phyloP scores from a whole-genome alignment of 164 flowering plant species.

The Protea cynaroides region DNA sequence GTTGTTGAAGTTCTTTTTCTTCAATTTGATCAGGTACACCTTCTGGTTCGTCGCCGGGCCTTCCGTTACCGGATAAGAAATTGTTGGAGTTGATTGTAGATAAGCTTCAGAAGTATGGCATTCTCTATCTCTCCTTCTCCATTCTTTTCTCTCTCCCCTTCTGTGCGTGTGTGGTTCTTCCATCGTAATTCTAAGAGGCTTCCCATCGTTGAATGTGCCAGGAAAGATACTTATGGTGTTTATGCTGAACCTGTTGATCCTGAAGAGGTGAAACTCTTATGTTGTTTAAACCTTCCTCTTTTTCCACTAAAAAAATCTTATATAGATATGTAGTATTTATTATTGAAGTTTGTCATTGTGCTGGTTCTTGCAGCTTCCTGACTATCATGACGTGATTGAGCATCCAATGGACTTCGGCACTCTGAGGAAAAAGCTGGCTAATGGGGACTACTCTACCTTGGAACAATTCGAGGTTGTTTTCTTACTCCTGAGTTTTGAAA shows the following conservation, averaged over 20 bases:
- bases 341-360: slow-evolving; percentile 6
- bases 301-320: background rate
- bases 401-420: slow-evolving; percentile 97
- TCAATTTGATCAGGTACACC: slow-evolving; percentile 40
- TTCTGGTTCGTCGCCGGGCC: slow-evolving; percentile 14
- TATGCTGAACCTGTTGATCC: slow-evolving; percentile 96
- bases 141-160: background rate
- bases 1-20: background rate
- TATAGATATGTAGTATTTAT: background rate
- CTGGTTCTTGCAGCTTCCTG: slow-evolving; percentile 69
- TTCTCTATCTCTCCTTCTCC: background rate
- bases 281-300: background rate
- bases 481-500: background rate
- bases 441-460: slow-evolving; percentile 59
- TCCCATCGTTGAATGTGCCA: slow-evolving; percentile 29
- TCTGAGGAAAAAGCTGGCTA: slow-evolving; percentile 75
- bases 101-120: slow-evolving; percentile 81
- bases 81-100: slow-evolving; percentile 76
- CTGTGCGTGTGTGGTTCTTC: background rate
- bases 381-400: slow-evolving; percentile 80
- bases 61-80: slow-evolving; percentile 71
- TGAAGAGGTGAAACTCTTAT: slow-evolving; percentile 60
- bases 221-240: slow-evolving; percentile 95
- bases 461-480: slow-evolving; percentile 79
- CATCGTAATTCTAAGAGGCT: background rate